Conservation (phyloP, 2,329 filamentous ascomycete genomes). For the Alternaria novae-zelandiae region DNA sequence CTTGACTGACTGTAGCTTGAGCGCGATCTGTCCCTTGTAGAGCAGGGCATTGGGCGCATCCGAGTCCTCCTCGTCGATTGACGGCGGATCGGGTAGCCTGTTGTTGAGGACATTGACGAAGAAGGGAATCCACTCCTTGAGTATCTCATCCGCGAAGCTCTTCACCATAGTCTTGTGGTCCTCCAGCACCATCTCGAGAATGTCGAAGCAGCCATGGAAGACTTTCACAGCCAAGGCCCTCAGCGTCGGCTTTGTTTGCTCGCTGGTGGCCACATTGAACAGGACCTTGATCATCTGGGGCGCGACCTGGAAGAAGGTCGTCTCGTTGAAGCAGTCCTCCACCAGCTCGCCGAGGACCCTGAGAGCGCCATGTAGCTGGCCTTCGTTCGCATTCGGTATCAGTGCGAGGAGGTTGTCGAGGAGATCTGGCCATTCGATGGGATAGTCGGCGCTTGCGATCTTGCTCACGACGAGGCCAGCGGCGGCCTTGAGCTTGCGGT, state of each 20-base stretch:
- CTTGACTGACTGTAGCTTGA: slow-evolving; percentile 93
- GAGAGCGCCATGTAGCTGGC: slow-evolving; percentile 85
- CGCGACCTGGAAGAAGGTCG: slow-evolving; percentile 92
- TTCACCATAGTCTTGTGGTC: slow-evolving; percentile 87
- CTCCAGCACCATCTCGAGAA: slow-evolving; percentile 95
- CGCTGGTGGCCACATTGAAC: slow-evolving; percentile 80
- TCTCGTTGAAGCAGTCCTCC: slow-evolving; percentile 90
- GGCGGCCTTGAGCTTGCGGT: slow-evolving; percentile 87
- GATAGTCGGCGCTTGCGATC: slow-evolving; percentile 91
- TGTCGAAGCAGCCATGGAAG: slow-evolving; percentile 90
- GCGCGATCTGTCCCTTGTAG: slow-evolving; percentile 81
- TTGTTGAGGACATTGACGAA: slow-evolving; percentile 81
- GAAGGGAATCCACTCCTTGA: slow-evolving; percentile 87
- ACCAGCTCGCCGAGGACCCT: slow-evolving; percentile 89
- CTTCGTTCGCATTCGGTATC: slow-evolving; percentile 76
- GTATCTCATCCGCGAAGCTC: slow-evolving; percentile 84
- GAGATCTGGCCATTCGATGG: slow-evolving; percentile 91
- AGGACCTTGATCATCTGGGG: slow-evolving; percentile 83
- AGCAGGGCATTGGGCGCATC: slow-evolving; percentile 63
- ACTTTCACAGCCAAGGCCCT: slow-evolving; percentile 87
- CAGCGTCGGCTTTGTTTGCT: slow-evolving; percentile 74
- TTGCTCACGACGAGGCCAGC: slow-evolving; percentile 91
- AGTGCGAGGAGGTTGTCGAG: slow-evolving; percentile 80
- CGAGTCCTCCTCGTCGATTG: slow-evolving; percentile 64
- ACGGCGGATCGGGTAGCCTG: slow-evolving; percentile 68